Base-by-base conservation (phyloP, 2,329 filamentous ascomycete genomes). In the Lecanicillium sp. region DNA sequence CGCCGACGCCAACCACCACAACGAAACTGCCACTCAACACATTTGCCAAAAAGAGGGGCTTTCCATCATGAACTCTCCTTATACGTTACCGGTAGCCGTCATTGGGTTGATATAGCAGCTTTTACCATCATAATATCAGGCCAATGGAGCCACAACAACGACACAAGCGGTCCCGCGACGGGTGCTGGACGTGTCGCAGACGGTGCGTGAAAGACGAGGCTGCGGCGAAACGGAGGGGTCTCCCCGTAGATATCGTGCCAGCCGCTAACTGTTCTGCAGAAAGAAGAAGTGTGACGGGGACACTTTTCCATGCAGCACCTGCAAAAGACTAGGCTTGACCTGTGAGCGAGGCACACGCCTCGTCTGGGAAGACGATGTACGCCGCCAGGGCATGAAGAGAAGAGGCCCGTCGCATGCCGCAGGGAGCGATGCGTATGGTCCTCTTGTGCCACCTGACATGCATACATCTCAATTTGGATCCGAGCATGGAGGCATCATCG, bases 321-420 rank as follows among this genome's bases (percentile, higher is more conserved):
- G 47, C 27, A 20, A 8, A 11, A 37, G 44, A 29, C 37, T 45
- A 2, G 38, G 38, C 3, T 32, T 47, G 7, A 8, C 31, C 4
- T 47, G 47, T 17, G 40, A 47, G 17, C 30, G 32, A 3, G 41
- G 41, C 6, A 42, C 34, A 2, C 40, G 33, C 14, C 41, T 48
- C 5, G 44, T 49, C 9, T 48, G 44, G 46, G 47, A 49, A 28
- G 46, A 49, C n/a, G 47, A 48, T 30, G 20, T 15, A 14, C 31
- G 44, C 17, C 22, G 46, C 34, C 34, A 18, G 12, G 44, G 47
- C 6, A 48, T 48, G 39, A 45, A 37, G 22, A 36, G 41, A 17
- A 29, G 46, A 39, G 44, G 42, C 4, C 46, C 45, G 17, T 12
- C 28, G 14, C 36, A 12, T 22, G 12, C 22, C 6, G 22, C 22